Conservation (phyloP, 768 basidiomycete genomes). For the Phanerodontia chrysosporium region DNA sequence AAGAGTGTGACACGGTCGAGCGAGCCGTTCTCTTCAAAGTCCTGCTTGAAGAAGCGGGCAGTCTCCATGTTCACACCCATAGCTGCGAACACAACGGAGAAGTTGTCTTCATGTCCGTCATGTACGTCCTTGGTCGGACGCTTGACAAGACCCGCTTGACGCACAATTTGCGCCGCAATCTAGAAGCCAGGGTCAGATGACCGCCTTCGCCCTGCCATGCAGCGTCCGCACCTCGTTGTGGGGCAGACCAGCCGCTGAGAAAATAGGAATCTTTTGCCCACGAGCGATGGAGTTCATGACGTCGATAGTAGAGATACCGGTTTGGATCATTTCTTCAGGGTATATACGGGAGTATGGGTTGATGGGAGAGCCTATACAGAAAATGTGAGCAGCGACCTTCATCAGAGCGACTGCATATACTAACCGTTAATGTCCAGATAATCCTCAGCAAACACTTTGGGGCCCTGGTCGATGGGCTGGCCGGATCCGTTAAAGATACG, state of each 20-base stretch:
- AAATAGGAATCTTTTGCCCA: constrained; percentile 99
- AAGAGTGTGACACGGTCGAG: constrained; percentile 97
- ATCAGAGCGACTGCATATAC: constrained; percentile 22
- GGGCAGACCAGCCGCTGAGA: constrained; percentile 96
- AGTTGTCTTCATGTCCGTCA: constrained; percentile 99
- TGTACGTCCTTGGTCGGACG: constrained; percentile 95
- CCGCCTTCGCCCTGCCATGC: neutral
- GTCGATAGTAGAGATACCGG: constrained; percentile 98
- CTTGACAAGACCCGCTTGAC: constrained; percentile 96
- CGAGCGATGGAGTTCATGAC: constrained; percentile 99
- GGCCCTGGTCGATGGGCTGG: constrained; percentile 96
- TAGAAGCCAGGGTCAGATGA: constrained; percentile 28
- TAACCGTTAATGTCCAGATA: constrained; percentile 98
- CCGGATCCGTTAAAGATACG: constrained; percentile 99
- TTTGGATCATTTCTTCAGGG: constrained; percentile 99
- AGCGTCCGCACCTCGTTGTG: constrained; percentile 82
- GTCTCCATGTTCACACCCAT: constrained; percentile 99
- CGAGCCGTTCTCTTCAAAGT: constrained; percentile 98
- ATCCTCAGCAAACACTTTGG: constrained; percentile 98
- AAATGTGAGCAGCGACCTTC: constrained; percentile 17
- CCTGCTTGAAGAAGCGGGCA: constrained; percentile 98
- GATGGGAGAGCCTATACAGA: constrained; percentile 81
- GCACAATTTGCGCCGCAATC: constrained; percentile 99
- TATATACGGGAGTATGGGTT: constrained; percentile 98
- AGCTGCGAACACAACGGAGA: constrained; percentile 98